Conservation (phyloP, 2,329 filamentous ascomycete genomes). For the Hypoxylon sp. region DNA sequence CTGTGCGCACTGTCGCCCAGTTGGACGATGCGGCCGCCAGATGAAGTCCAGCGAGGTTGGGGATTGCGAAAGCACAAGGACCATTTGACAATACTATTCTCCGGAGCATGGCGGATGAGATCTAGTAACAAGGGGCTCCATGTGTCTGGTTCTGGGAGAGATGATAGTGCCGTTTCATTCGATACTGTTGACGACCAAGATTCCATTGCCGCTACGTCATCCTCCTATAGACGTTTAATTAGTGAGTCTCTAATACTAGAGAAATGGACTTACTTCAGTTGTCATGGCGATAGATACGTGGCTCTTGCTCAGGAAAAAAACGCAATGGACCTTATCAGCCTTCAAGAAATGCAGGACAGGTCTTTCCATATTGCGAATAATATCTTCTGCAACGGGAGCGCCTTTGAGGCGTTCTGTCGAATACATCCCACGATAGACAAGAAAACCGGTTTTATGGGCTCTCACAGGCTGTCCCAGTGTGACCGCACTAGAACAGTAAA, state of each 20-base stretch:
- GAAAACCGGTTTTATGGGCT: slow-evolving; percentile 27
- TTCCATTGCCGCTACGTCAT: slow-evolving; percentile 29
- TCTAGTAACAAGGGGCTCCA: slow-evolving; percentile 42
- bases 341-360: background rate
- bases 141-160: slow-evolving; percentile 20
- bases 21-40: slow-evolving; percentile 52
- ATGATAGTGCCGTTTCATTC: slow-evolving; percentile 14
- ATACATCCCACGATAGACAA: slow-evolving; percentile 29
- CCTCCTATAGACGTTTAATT: slow-evolving; percentile 15
- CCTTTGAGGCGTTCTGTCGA: slow-evolving; percentile 21
- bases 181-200: slow-evolving; percentile 32
- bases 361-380: slow-evolving; percentile 5
- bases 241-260: background rate
- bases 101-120: slow-evolving; percentile 40
- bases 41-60: slow-evolving; percentile 54
- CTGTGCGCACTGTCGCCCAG: slow-evolving; percentile 58
- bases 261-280: slow-evolving; percentile 21
- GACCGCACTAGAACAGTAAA: slow-evolving; percentile 25
- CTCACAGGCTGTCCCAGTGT: slow-evolving; percentile 30
- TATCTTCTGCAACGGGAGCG: slow-evolving; percentile 18
- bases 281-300: slow-evolving; percentile 13
- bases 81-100: slow-evolving; percentile 59
- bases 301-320: slow-evolving; percentile 14
- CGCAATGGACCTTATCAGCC: slow-evolving; percentile 9
- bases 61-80: slow-evolving; percentile 57